Evolutionary conservation across 345 rosid species (phyloP).

Genomic region (Ceriops decandra): DNA sequence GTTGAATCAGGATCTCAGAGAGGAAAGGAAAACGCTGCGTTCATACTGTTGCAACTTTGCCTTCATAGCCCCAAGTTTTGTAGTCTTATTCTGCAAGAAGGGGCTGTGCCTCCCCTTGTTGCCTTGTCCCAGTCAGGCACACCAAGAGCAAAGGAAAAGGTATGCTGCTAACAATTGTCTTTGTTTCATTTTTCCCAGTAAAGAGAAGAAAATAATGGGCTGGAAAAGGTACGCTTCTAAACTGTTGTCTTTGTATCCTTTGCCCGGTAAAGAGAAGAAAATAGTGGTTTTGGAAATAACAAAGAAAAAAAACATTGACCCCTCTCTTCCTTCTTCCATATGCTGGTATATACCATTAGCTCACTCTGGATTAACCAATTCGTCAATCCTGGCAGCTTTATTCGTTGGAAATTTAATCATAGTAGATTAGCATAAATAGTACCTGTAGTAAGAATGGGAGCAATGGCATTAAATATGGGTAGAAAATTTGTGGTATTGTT

Average conservation of each 20-base stretch:
- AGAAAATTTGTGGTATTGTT: not conserved
- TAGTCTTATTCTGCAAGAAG: conserved; percentile 87
- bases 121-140: conserved; percentile 91
- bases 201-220: not conserved
- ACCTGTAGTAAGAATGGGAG: not conserved
- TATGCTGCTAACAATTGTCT: conserved; percentile 19
- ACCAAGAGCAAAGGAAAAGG: conserved; percentile 96
- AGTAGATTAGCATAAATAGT: not conserved
- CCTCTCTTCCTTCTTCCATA: too few species aligned
- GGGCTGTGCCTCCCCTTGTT: conserved; percentile 94
- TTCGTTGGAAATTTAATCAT: not conserved
- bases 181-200: not conserved
- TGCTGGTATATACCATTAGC: too few species aligned
- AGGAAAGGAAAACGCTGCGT: conserved; percentile 91
- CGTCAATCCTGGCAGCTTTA: not conserved
- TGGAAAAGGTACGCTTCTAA: not conserved
- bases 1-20: conserved; percentile 82
- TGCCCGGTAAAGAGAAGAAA: too few species aligned
- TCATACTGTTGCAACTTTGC: conserved; percentile 78
- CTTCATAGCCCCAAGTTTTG: conserved; percentile 76
- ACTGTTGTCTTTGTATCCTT: too few species aligned
- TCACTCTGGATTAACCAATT: not conserved
- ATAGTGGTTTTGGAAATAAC: too few species aligned
- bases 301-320: too few species aligned
- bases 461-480: not conserved